phyloP scores from a whole-genome alignment of 2,329 filamentous ascomycete species.

The Decorospora gaudefroyi region DNA sequence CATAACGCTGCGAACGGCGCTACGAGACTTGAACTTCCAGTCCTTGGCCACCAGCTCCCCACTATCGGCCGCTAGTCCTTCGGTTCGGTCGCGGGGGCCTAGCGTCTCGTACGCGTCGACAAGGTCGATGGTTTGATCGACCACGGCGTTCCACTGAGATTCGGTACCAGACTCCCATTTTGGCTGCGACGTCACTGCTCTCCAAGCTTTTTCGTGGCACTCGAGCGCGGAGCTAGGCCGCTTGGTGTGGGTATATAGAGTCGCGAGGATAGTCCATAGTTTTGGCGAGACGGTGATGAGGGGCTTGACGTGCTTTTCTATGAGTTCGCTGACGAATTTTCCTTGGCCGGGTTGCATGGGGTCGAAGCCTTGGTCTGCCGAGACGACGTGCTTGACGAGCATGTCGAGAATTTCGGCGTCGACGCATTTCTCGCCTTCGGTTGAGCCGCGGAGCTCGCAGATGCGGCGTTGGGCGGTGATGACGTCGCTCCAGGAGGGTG shows the following conservation, averaged over 20 bases:
- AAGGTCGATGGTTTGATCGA: slow-evolving; percentile 77
- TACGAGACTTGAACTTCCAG: slow-evolving; percentile 89
- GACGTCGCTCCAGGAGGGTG: slow-evolving; percentile 75
- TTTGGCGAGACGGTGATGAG: slow-evolving; percentile 79
- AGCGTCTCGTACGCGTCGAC: slow-evolving; percentile 84
- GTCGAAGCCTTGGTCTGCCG: slow-evolving; percentile 48
- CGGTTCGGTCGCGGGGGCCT: slow-evolving; percentile 54
- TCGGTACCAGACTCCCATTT: slow-evolving; percentile 62
- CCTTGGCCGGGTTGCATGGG: slow-evolving; percentile 55
- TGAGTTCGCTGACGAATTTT: slow-evolving; percentile 67
- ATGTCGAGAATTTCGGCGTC: slow-evolving; percentile 73
- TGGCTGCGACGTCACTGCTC: slow-evolving; percentile 65
- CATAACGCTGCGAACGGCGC: slow-evolving; percentile 80
- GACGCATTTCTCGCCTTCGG: slow-evolving; percentile 74
- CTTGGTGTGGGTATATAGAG: slow-evolving; percentile 72
- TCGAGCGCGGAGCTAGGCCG: slow-evolving; percentile 75
- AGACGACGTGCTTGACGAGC: slow-evolving; percentile 71
- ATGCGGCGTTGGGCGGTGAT: slow-evolving; percentile 74
- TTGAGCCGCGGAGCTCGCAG: slow-evolving; percentile 69
- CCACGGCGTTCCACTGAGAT: slow-evolving; percentile 71
- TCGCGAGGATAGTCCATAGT: slow-evolving; percentile 76
- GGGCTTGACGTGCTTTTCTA: slow-evolving; percentile 76
- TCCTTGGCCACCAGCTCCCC: slow-evolving; percentile 70
- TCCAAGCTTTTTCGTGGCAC: slow-evolving; percentile 88
- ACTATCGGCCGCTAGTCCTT: slow-evolving; percentile 55